Base-by-base conservation (phyloP, 164 flowering plant genomes). In the Macadamia integrifolia region DNA sequence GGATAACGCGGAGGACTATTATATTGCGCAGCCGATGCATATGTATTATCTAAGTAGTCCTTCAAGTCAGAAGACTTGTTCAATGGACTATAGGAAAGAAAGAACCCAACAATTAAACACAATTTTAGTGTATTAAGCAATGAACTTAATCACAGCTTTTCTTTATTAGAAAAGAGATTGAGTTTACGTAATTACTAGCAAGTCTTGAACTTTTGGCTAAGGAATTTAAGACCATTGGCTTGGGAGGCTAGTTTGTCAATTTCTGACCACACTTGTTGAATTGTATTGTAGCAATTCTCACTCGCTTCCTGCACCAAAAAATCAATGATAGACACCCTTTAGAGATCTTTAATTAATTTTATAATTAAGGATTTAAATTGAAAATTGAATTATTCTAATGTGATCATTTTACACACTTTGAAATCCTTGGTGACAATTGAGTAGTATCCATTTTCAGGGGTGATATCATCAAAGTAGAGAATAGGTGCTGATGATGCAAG, bases 401-500 rank as follows among this genome's bases (percentile, higher is more conserved):
- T 23, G 23, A 23, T 23, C 23, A 23, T 23, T 23, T 23, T 23
- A 23, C 60, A 49, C 76, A 85, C 89, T 75, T 59, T 77, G 59
- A 72, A 86, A 67, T 77, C 85, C n/a, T 76, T 78, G n/a, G 82
- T 58, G 43, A 84, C 88, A 31, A 80, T 49, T 0, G 73, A 57
- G 60, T 64, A 75, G 53, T 78, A 88, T 35, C 76, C 86, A 68
- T 84, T 57, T 48, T 74, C 69, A 1, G 88, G 85, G 0, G 78
- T 79, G 8, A 86, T 70, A 23, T 83, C 72, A 14, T 87, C 87
- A 17, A 88, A 87, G 73, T 85, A 86, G 17, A 84, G 85, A 57
- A 89, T 75, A 1, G 92, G 89, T 30, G 95, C 92, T 1, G 95
- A 89, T 29, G 91, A 85, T 31, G 92, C 92, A 31, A 89, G 62